Evolutionary conservation across 2,329 filamentous ascomycete species (phyloP).

Genomic region (Bipolaris zeicola): DNA sequence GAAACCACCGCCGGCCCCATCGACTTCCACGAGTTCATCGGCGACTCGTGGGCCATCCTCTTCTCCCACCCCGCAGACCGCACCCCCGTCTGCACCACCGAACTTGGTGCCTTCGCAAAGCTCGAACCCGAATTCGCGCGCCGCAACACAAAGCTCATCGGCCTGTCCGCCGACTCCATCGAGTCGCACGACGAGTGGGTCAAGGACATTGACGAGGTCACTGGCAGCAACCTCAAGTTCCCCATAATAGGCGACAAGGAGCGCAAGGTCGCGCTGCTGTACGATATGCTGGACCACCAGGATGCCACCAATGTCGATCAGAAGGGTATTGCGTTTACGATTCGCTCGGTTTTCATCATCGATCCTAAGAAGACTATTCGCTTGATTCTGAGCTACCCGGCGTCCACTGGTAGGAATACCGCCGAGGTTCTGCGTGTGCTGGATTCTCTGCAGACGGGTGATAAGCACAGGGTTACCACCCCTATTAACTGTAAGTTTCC

Average conservation of each 20-base stretch:
- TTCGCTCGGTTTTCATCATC: slow-evolving; percentile 69
- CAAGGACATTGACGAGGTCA: slow-evolving; percentile 60
- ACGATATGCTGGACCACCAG: slow-evolving; percentile 61
- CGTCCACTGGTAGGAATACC: slow-evolving; percentile 63
- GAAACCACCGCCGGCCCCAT: slow-evolving; percentile 70
- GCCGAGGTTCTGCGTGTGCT: slow-evolving; percentile 59
- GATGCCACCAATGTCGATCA: slow-evolving; percentile 64
- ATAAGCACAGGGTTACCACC: slow-evolving; percentile 65
- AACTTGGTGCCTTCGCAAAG: slow-evolving; percentile 67
- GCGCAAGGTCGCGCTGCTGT: slow-evolving; percentile 57
- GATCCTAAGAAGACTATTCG: slow-evolving; percentile 69
- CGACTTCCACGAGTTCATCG: slow-evolving; percentile 74
- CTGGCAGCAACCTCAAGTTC: slow-evolving; percentile 55
- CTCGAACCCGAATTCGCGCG: slow-evolving; percentile 68
- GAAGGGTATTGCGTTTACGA: slow-evolving; percentile 65
- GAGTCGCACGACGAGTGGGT: slow-evolving; percentile 59
- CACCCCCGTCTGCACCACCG: slow-evolving; percentile 66
- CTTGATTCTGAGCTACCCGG: slow-evolving; percentile 66
- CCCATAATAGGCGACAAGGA: slow-evolving; percentile 62
- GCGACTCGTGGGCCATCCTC: slow-evolving; percentile 71
- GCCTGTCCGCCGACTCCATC: slow-evolving; percentile 59
- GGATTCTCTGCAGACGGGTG: slow-evolving; percentile 61
- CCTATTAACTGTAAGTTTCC: slow-evolving; percentile 59
- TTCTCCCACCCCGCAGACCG: slow-evolving; percentile 72
- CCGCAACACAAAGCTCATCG: slow-evolving; percentile 67